phyloP scores from a whole-genome alignment of 163 green algal genomes.

The Trebouxia gelatinosa region DNA sequence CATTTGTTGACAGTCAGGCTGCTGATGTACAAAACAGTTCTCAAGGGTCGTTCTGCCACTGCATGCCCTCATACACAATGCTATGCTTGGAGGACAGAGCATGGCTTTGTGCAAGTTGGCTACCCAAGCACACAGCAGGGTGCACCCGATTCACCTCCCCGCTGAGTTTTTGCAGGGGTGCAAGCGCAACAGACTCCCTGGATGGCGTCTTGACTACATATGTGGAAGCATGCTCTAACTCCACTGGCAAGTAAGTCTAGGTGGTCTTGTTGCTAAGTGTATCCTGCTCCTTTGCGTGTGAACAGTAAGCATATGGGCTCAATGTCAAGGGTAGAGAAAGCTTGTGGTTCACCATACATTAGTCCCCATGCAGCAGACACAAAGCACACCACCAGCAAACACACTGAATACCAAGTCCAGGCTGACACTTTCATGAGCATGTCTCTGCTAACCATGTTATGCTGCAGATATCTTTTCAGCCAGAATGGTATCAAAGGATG shows the following conservation, averaged over 20 bases:
- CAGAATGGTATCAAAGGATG: constrained; percentile 38
- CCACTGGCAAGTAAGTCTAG: constrained; percentile 19
- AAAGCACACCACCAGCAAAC: background rate
- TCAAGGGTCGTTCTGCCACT: too few species aligned
- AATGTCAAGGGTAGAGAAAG: too few species aligned
- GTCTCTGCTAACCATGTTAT: background rate
- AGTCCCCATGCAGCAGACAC: too few species aligned
- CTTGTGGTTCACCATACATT: too few species aligned
- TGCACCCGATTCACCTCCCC: background rate
- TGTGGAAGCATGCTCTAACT: constrained; percentile 19
- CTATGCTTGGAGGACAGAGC: too few species aligned
- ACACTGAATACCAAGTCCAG: too few species aligned
- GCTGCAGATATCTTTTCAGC: constrained; percentile 24
- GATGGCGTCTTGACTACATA: constrained; percentile 17
- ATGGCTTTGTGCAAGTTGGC: too few species aligned
- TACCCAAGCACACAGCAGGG: background rate
- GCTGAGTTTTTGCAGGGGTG: constrained; percentile 12
- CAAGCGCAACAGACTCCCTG: background rate
- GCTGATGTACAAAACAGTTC: too few species aligned
- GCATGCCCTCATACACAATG: too few species aligned
- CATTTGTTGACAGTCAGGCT: too few species aligned
- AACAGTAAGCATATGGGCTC: background rate
- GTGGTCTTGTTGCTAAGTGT: background rate
- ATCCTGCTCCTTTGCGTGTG: background rate
- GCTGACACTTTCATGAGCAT: too few species aligned